Conservation (phyloP, 495 filamentous ascomycete genomes). For the Letharia lupina region DNA sequence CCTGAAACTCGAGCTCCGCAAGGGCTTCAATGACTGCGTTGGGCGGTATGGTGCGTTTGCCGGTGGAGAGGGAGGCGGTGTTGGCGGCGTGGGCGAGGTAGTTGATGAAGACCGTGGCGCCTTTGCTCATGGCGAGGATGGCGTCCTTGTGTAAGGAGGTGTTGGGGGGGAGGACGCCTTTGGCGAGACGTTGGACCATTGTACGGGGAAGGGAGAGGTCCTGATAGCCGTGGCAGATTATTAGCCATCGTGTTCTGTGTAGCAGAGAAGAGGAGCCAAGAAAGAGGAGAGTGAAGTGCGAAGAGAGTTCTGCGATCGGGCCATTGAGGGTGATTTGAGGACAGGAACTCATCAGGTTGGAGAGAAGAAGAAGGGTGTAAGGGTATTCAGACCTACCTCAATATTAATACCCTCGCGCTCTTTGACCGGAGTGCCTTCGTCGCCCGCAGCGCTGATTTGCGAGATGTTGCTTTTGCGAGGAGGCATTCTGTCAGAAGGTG, state of each 20-base stretch:
- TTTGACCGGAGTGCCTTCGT: slow-evolving; percentile 21
- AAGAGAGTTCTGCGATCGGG: not conserved
- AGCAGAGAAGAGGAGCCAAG: not conserved
- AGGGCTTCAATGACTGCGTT: slow-evolving; percentile 76
- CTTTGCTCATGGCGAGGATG: slow-evolving; percentile 81
- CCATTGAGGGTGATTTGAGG: not conserved
- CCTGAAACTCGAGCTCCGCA: slow-evolving; percentile 72
- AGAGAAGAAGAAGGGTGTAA: not conserved
- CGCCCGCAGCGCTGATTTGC: slow-evolving; percentile 21
- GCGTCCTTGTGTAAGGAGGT: slow-evolving; percentile 93
- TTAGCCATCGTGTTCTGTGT: not conserved
- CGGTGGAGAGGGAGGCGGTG: slow-evolving; percentile 53
- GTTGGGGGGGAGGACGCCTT: slow-evolving; percentile 92
- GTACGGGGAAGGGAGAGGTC: slow-evolving; percentile 88
- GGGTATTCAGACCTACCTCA: slow-evolving; percentile 25
- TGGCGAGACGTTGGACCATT: slow-evolving; percentile 87
- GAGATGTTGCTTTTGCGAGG: slow-evolving; percentile 29
- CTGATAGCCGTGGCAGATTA: slow-evolving; percentile 35
- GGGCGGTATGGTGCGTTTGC: slow-evolving; percentile 81
- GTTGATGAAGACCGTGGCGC: slow-evolving; percentile 88
- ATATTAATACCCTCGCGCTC: slow-evolving; percentile 32
- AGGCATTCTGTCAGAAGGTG: slow-evolving; percentile 22
- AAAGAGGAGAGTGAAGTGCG: not conserved
- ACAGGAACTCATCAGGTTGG: not conserved
- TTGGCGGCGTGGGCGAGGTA: slow-evolving; percentile 70